A percentile compares a stretch with the other conserved stretches of the same genome.
Evolutionary conservation across 768 basidiomycete genomes (phyloP).

Genomic region (Podaxis carcinomalis): DNA sequence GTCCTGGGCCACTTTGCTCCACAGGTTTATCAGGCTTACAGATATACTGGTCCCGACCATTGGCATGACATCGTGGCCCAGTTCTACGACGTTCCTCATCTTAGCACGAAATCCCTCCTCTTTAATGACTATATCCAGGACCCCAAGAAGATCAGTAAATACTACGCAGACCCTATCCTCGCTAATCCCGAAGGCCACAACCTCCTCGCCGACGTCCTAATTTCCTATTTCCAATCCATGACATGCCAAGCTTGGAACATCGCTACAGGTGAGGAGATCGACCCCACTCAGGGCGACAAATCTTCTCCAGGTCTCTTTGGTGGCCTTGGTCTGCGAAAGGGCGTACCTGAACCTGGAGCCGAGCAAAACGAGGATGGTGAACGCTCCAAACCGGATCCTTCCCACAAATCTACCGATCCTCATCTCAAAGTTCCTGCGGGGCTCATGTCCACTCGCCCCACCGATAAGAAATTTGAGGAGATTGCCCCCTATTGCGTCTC

Average conservation of each 20-base stretch:
- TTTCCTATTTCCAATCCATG: conserved; percentile 87
- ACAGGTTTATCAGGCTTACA: conserved; percentile 72
- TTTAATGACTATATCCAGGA: conserved; percentile 80
- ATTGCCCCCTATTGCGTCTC: conserved; percentile 88
- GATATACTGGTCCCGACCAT: conserved; percentile 88
- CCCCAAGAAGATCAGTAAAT: conserved; percentile 59
- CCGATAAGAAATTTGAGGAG: conserved; percentile 65
- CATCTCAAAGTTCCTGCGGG: conserved; percentile 61
- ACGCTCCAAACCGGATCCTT: conserved; percentile 19
- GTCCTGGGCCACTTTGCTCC: conserved; percentile 95
- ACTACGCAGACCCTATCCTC: conserved; percentile 81
- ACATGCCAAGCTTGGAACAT: conserved; percentile 84
- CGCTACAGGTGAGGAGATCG: conserved; percentile 61
- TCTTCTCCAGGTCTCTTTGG: conserved; percentile 65
- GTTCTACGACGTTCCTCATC: conserved; percentile 95
- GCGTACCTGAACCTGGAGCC: conserved; percentile 49
- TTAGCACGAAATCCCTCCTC: conserved; percentile 79
- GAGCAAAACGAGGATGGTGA: conserved; percentile 27
- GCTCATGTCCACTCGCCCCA: conserved; percentile 67
- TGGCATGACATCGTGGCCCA: conserved; percentile 89
- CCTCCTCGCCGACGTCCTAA: conserved; percentile 85
- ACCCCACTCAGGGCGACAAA: conserved; percentile 33
- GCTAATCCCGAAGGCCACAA: conserved; percentile 80
- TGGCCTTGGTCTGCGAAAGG: conserved; percentile 80
- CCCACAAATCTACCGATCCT: conserved; percentile 2